These are phyloP conservation scores for Symbiodinium natans DNA, from an alignment of 73 alveolate species.

Conservation along the genomic window DNA sequence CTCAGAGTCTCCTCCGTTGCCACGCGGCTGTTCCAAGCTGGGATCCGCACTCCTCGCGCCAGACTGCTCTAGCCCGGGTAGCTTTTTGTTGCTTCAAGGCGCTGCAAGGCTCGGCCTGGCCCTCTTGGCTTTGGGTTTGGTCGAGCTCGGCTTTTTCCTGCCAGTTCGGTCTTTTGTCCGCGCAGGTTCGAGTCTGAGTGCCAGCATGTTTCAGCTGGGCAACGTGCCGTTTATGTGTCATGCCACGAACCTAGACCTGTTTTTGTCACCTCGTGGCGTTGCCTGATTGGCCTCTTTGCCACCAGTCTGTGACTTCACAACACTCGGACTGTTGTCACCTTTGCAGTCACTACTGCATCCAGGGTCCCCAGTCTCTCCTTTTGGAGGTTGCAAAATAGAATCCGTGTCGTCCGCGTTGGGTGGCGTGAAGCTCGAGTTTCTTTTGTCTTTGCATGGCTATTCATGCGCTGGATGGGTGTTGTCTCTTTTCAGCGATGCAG, in stretches of 20 bases:
- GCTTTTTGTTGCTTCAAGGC: neutral
- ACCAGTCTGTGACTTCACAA: neutral
- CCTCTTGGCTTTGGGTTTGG: neutral
- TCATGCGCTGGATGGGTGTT: neutral
- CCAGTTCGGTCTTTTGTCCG: neutral
- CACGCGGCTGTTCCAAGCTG: neutral
- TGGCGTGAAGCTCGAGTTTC: neutral
- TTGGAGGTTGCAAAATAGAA: neutral
- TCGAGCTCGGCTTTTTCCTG: neutral
- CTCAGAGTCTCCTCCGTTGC: neutral
- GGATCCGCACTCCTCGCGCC: neutral
- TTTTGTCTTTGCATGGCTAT: neutral
- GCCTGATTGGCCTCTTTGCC: neutral
- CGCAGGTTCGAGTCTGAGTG: neutral
- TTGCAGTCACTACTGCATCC: neutral
- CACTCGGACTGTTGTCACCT: neutral
- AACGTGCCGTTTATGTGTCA: neutral
- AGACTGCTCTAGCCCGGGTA: neutral
- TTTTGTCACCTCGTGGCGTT: neutral
- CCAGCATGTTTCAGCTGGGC: neutral
- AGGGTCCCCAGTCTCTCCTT: neutral
- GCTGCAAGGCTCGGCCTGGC: neutral
- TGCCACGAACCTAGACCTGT: neutral
- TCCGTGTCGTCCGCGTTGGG: neutral
- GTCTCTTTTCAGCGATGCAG: no score